Evolutionary conservation across 768 basidiomycete species (phyloP).

Genomic region (Pleurotus ostreatus): DNA sequence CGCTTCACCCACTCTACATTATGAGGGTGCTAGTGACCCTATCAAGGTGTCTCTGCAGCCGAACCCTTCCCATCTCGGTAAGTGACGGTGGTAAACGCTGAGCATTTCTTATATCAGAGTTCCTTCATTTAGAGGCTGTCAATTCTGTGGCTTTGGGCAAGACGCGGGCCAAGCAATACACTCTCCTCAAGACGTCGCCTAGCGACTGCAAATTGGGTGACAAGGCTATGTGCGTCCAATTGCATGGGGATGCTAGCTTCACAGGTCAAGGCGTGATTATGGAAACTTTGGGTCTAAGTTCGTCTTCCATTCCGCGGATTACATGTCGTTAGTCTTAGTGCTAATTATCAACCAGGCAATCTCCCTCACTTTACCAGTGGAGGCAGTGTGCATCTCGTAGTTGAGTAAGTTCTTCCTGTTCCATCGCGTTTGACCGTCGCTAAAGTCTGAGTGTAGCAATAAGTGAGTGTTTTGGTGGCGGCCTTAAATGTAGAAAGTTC

Average conservation of each 20-base stretch:
- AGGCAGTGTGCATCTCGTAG: slow-evolving; percentile 86
- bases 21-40: slow-evolving; percentile 41
- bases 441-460: slow-evolving; percentile 35
- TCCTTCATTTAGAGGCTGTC: slow-evolving; percentile 59
- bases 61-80: slow-evolving; percentile 76
- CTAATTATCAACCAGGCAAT: slow-evolving; percentile 45
- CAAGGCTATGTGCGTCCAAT: slow-evolving; percentile 81
- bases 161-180: slow-evolving; percentile 86
- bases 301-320: slow-evolving; percentile 19
- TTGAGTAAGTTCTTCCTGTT: slow-evolving; percentile 57
- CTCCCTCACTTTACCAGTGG: slow-evolving; percentile 90
- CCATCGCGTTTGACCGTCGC: background rate
- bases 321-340: background rate
- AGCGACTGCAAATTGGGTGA: slow-evolving; percentile 54
- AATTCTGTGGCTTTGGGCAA: slow-evolving; percentile 88
- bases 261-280: slow-evolving; percentile 88
- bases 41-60: slow-evolving; percentile 77
- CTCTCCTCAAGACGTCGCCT: slow-evolving; percentile 65
- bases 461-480: slow-evolving; percentile 34
- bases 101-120: slow-evolving; percentile 11
- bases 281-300: slow-evolving; percentile 82
- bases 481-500: too few relatives aligned
- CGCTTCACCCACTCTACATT: slow-evolving; percentile 60
- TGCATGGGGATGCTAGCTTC: slow-evolving; percentile 92
- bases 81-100: slow-evolving; percentile 12